Conservation (phyloP, 108 stramenopile genomes). For the Cyclotella sp. region DNA sequence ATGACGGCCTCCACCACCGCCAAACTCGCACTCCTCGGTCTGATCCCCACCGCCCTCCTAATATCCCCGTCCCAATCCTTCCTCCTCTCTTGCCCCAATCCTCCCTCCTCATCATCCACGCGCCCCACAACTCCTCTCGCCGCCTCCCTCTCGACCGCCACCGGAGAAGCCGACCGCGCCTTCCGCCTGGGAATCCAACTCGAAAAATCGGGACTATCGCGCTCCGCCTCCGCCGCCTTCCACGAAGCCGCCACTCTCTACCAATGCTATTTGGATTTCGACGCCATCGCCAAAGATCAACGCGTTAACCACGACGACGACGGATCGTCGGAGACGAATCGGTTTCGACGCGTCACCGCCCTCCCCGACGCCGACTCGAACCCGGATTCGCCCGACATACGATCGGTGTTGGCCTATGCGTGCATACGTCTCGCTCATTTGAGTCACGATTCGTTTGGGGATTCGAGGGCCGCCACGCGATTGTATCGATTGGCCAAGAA, state of each 20-base stretch:
- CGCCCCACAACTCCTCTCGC: conserved; percentile 7
- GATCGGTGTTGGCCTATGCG: conserved; percentile 67
- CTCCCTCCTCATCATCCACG: not conserved
- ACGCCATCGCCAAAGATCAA: not conserved
- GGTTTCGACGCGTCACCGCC: conserved; percentile 79
- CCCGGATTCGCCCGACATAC: conserved; percentile 47
- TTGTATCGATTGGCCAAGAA: conserved; percentile 65
- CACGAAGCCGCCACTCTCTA: conserved; percentile 89
- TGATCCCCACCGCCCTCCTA: too few species aligned
- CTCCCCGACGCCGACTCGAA: conserved; percentile 16
- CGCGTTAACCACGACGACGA: too few species aligned
- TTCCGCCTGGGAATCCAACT: conserved; percentile 73
- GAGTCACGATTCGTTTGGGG: conserved; percentile 78
- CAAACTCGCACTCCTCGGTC: too few species aligned
- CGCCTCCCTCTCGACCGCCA: conserved; percentile 33
- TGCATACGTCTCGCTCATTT: conserved; percentile 77
- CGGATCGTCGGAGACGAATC: conserved; percentile 27
- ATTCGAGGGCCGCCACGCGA: conserved; percentile 75
- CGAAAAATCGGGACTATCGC: conserved; percentile 74
- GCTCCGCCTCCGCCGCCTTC: conserved; percentile 71
- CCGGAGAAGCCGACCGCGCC: conserved; percentile 81
- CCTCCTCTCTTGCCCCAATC: not conserved
- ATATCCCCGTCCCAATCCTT: not conserved
- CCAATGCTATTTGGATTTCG: conserved; percentile 78
- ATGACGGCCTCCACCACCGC: too few species aligned